Conservation (phyloP, 495 filamentous ascomycete genomes). For the Daldinia decipiens region DNA sequence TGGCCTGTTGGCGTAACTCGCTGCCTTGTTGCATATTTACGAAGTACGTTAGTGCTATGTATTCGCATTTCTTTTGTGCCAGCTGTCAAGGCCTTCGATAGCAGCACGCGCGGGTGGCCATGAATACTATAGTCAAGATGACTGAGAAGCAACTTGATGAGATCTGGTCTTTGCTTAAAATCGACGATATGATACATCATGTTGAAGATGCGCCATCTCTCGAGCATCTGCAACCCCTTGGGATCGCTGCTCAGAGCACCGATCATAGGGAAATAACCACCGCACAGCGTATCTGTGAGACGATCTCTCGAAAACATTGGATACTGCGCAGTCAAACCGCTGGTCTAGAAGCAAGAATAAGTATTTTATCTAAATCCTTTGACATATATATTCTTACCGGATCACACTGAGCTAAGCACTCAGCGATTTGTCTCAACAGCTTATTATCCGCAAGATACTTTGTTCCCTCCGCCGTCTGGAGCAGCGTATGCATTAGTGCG, state of each 20-base stretch:
- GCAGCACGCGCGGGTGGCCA: conserved; percentile 88
- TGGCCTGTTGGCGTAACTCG: conserved; percentile 51
- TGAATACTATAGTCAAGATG: conserved; percentile 90
- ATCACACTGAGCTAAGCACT: conserved; percentile 94
- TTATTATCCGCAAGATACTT: conserved; percentile 91
- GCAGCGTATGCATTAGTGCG: conserved; percentile 82
- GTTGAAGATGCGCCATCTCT: conserved; percentile 96
- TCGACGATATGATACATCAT: conserved; percentile 99
- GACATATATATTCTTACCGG: conserved; percentile 54
- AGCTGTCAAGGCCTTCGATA: conserved; percentile 91
- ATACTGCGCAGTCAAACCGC: conserved; percentile 85
- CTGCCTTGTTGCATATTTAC: conserved; percentile 77
- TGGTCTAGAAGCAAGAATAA: conserved; percentile 64
- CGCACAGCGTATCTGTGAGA: conserved; percentile 82
- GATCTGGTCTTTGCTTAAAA: conserved; percentile 85
- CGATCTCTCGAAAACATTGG: conserved; percentile 88
- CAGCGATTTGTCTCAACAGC: conserved; percentile 88
- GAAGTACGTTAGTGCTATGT: conserved; percentile 80
- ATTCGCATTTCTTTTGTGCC: conserved; percentile 92
- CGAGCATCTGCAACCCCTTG: conserved; percentile 88
- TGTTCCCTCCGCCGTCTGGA: conserved; percentile 84
- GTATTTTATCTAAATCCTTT: conserved; percentile 18
- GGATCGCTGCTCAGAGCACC: conserved; percentile 83
- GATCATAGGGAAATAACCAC: conserved; percentile 93
- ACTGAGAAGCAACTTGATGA: conserved; percentile 84